Conservation (phyloP, 768 basidiomycete species). For the Hebeloma cylindrosporum region DNA sequence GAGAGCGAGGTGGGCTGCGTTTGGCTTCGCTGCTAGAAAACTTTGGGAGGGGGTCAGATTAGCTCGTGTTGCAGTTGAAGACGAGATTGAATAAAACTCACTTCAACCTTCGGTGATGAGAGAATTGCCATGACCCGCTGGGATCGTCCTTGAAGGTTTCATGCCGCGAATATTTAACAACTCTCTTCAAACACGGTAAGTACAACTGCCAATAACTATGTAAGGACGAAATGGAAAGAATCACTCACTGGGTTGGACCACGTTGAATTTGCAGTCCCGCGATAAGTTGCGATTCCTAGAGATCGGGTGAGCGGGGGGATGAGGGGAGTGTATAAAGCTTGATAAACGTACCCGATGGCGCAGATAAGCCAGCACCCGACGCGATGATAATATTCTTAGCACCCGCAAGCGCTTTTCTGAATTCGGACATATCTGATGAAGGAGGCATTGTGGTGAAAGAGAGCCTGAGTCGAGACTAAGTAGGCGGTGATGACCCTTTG, state of each 20-base stretch:
- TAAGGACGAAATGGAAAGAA: neutral
- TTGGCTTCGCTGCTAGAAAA: slow-evolving; percentile 40
- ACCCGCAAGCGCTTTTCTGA: slow-evolving; percentile 6
- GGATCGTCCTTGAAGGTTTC: slow-evolving; percentile 42
- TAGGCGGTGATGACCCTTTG: no score
- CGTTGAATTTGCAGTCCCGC: slow-evolving; percentile 10
- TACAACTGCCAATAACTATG: neutral
- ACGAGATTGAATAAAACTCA: slow-evolving; percentile 19
- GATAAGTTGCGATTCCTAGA: slow-evolving; percentile 16
- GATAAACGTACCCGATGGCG: slow-evolving; percentile 15
- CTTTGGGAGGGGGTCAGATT: slow-evolving; percentile 8
- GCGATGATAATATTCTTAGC: slow-evolving; percentile 15
- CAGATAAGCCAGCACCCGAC: slow-evolving; percentile 19
- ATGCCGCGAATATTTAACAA: slow-evolving; percentile 31
- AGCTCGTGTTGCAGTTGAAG: neutral
- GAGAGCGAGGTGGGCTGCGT: slow-evolving; percentile 44
- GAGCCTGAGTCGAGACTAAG: neutral
- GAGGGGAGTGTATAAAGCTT: neutral
- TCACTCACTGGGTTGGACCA: slow-evolving; percentile 14
- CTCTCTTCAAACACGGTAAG: slow-evolving; percentile 10
- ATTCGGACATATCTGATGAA: slow-evolving; percentile 7
- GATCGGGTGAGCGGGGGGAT: neutral
- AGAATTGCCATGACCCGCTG: slow-evolving; percentile 44
- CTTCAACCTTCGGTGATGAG: slow-evolving; percentile 45
- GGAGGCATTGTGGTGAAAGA: slow-evolving; percentile 8